Conservation (phyloP, 164 flowering plant species). For the Sextonia rubra region DNA sequence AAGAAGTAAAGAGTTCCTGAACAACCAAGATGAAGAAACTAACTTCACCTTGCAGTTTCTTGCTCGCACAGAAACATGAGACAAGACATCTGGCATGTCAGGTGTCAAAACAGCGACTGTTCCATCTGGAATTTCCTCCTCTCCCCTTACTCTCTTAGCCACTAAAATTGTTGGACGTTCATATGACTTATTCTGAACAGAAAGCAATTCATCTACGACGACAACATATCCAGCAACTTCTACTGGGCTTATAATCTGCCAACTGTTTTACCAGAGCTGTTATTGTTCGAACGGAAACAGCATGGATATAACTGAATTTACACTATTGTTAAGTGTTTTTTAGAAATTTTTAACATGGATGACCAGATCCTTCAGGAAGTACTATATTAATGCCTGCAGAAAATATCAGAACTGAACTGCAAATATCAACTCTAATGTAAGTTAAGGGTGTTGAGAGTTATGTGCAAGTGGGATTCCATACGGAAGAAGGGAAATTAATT, state of each 20-base stretch:
- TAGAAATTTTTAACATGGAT: too few species aligned
- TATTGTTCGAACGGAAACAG: conserved; percentile 18
- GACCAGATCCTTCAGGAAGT: not conserved
- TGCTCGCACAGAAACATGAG: conserved; percentile 99
- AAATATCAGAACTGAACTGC: not conserved
- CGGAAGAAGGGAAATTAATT: too few species aligned
- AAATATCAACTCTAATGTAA: too few species aligned
- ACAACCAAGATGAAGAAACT: not conserved
- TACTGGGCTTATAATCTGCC: conserved; percentile 99
- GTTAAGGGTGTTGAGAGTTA: too few species aligned
- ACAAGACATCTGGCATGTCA: conserved; percentile 98
- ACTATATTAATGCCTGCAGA: not conserved
- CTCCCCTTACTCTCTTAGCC: conserved; percentile 88
- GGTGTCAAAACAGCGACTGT: conserved; percentile 94
- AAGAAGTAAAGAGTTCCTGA: conserved; percentile 3
- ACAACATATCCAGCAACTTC: conserved; percentile 82
- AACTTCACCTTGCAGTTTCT: conserved; percentile 84
- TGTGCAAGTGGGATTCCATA: too few species aligned
- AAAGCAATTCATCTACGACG: conserved; percentile 80
- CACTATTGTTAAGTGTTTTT: not conserved
- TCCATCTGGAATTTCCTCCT: conserved; percentile 99
- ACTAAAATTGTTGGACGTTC: conserved; percentile 75
- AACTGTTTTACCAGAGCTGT: conserved; percentile 49
- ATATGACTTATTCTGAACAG: conserved; percentile 82
- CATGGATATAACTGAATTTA: not conserved